Evolutionary conservation across 2,329 filamentous ascomycete genomes (phyloP), one percentile per base, ranked within the genome.

Genomic region (Colletotrichum sp.): DNA sequence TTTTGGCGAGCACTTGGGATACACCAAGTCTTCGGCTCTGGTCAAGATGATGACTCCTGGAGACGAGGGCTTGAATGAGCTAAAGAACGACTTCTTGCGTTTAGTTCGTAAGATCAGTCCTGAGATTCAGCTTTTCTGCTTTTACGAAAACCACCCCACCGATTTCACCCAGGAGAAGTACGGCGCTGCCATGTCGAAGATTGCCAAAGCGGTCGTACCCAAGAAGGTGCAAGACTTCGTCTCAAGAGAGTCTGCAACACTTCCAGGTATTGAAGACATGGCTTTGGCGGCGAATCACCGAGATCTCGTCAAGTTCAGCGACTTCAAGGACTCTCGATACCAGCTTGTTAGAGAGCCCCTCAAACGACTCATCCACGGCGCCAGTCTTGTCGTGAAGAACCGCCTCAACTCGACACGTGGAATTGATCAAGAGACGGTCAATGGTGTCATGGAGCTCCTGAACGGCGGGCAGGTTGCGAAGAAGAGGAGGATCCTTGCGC

Each of bases 221-320:
- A 82, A 83, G 71, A 81, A 82, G 34, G 79, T 81, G 36, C 83
- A 83, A 5, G 83, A 86, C 18, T 85, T 87, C 43, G 86, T 87
- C 2, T 85, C 81, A 1, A 79, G 81, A 60, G 84, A 86, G n/a
- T 87, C 86, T 0, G 85, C 86, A 10, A 85, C 81, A 1, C 77
- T 87, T 7, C 82, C 81, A 0, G 85, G 85, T 7, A 81, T 84
- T 57, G 82, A 84, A 7, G 78, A 81, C 6, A 78, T 83, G 60
- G 86, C 84, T 0, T 71, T 87, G 8, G 84, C 83, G 2, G 80
- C 80, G 32, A 84, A 83, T 26, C 86, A 87, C 68, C 81, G 85
- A 30, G 82, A 86, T 64, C 80, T 87, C 6, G 85, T 87, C 76
- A 87, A 86, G 68, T 87, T 87, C 21, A 82, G 85, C 13, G 83